A percentile compares a stretch with the other conserved stretches of the same genome.
Evolutionary conservation across 2,329 filamentous ascomycete genomes (phyloP).

Genomic region (Xylariales sp.): DNA sequence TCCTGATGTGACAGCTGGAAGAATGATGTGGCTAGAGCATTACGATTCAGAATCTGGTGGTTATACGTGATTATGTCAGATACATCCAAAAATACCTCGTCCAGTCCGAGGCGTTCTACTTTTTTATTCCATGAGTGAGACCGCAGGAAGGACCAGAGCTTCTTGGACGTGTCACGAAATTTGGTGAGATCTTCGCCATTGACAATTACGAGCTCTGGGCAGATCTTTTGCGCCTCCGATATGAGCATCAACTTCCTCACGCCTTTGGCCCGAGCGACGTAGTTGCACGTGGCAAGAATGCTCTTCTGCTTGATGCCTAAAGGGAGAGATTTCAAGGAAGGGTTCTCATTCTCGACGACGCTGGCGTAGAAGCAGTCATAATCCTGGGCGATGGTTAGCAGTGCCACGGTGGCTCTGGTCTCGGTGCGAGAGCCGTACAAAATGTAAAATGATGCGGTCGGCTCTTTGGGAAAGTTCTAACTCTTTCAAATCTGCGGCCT

Average conservation of each 20-base stretch:
- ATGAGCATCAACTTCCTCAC: constrained; percentile 83
- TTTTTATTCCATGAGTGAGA: constrained; percentile 72
- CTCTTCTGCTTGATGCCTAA: constrained; percentile 90
- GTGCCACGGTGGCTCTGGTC: neutral
- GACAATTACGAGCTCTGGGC: constrained; percentile 80
- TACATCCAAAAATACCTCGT: constrained; percentile 84
- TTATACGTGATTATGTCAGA: constrained; percentile 87
- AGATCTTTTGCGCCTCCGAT: constrained; percentile 71
- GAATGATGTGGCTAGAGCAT: constrained; percentile 65
- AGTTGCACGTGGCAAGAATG: constrained; percentile 91
- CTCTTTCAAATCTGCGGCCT: neutral
- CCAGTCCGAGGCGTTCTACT: constrained; percentile 81
- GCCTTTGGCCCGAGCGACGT: constrained; percentile 72
- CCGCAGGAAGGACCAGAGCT: constrained; percentile 68
- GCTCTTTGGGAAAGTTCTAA: neutral
- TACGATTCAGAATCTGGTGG: constrained; percentile 60
- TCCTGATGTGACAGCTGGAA: constrained; percentile 72
- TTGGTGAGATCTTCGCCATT: constrained; percentile 81
- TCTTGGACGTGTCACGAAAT: constrained; percentile 84
- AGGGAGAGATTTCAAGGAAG: constrained; percentile 65
- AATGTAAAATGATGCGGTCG: constrained; percentile 6
- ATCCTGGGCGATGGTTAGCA: constrained; percentile 40
- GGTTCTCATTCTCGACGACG: constrained; percentile 78
- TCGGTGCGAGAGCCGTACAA: constrained; percentile 2
- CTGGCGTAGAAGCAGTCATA: constrained; percentile 95